A percentile compares a stretch with the other conserved stretches of the same genome.
Conservation (phyloP, 2,329 filamentous ascomycete species). For the Fusarium equiseti region DNA sequence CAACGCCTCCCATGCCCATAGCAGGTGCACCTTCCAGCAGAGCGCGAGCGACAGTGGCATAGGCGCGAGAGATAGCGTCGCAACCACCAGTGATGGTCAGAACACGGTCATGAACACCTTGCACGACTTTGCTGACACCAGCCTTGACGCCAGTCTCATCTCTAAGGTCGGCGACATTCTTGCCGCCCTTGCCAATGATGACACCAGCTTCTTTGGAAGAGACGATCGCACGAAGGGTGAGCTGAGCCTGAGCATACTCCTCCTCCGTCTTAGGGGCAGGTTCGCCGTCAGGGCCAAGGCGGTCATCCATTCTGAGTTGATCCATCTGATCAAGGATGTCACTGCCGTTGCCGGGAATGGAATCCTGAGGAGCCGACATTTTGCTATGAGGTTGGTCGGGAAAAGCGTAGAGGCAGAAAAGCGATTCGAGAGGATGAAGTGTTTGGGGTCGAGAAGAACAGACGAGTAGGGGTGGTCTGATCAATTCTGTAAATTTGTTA, state of each 20-base stretch:
- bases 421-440: slow-evolving; percentile 25
- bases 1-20: slow-evolving; percentile 94
- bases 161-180: slow-evolving; percentile 96
- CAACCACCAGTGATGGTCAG: slow-evolving; percentile 93
- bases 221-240: slow-evolving; percentile 96
- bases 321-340: slow-evolving; percentile 72
- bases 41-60: slow-evolving; percentile 91
- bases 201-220: slow-evolving; percentile 99
- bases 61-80: slow-evolving; percentile 89
- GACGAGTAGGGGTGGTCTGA: slow-evolving; percentile 16
- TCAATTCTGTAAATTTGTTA: slow-evolving; percentile 24
- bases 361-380: slow-evolving; percentile 75
- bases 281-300: slow-evolving; percentile 79
- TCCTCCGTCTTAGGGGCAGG: slow-evolving; percentile 91
- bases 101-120: slow-evolving; percentile 96
- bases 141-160: slow-evolving; percentile 98
- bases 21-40: slow-evolving; percentile 93
- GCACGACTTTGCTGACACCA: slow-evolving; percentile 98
- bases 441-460: slow-evolving; percentile 19
- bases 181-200: slow-evolving; percentile 98
- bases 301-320: slow-evolving; percentile 74
- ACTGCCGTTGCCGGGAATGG: slow-evolving; percentile 68
- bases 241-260: slow-evolving; percentile 91
- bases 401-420: slow-evolving; percentile 25
- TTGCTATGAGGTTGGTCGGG: slow-evolving; percentile 40